Conservation (phyloP, 257 asterid species). For the Primulina huaijiensis region DNA sequence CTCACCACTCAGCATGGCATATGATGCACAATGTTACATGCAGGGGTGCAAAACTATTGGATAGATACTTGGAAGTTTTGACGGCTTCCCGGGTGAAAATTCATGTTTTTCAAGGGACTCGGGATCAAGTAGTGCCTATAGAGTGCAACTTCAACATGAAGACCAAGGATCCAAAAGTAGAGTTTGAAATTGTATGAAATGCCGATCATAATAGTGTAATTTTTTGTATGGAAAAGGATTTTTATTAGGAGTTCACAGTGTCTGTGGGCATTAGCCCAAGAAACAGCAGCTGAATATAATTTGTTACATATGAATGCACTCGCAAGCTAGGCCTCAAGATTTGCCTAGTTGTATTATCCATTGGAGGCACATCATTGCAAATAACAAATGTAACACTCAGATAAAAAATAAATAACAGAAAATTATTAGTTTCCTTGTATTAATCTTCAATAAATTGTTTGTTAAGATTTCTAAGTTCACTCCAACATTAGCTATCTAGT, state of each 20-base stretch:
- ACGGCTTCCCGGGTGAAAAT: slow-evolving; percentile 41
- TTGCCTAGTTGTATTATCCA: too few relatives aligned
- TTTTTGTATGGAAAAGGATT: slow-evolving; percentile 43
- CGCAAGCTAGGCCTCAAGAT: too few relatives aligned
- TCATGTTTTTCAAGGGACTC: slow-evolving; percentile 49
- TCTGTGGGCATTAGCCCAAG: slow-evolving; percentile 42
- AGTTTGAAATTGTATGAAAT: slow-evolving; percentile 39
- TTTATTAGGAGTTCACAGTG: slow-evolving; percentile 44
- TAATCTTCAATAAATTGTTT: too few relatives aligned
- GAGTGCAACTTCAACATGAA: slow-evolving; percentile 59
- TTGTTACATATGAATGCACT: too few relatives aligned
- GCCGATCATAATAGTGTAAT: slow-evolving; percentile 60
- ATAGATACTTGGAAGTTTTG: slow-evolving; percentile 59
- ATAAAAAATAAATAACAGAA: too few relatives aligned
- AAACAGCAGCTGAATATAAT: not conserved
- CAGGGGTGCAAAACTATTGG: slow-evolving; percentile 66
- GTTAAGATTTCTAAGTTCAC: too few relatives aligned
- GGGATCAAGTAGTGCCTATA: slow-evolving; percentile 63
- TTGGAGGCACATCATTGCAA: too few relatives aligned
- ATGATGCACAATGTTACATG: slow-evolving; percentile 77
- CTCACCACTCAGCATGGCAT: slow-evolving; percentile 92
- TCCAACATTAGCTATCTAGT: too few relatives aligned
- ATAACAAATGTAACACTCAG: too few relatives aligned
- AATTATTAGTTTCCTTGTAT: too few relatives aligned
- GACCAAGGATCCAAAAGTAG: slow-evolving; percentile 46